Percentiles rank a stretch among this genome's conserved stretches.
Evolutionary conservation across 352 stramenopile genomes (phyloP).

Genomic region (Globisporangium irregulare): DNA sequence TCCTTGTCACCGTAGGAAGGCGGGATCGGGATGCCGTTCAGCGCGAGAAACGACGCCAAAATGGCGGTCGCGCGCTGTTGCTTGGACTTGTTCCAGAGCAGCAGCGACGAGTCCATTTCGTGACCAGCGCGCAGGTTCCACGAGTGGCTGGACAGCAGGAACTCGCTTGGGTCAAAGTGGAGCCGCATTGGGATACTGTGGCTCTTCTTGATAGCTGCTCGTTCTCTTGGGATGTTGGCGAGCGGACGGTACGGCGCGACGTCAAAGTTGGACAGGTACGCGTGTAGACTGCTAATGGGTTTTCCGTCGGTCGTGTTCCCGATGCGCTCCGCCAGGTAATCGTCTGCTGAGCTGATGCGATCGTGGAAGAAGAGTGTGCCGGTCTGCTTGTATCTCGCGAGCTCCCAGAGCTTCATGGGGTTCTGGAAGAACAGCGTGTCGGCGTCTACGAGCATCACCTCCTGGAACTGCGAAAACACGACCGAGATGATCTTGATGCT

Average conservation of each 20-base stretch:
- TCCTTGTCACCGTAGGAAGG: slow-evolving; percentile 76
- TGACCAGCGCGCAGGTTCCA: slow-evolving; percentile 67
- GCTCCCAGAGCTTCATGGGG: slow-evolving; percentile 50
- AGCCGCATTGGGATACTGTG: slow-evolving; percentile 24
- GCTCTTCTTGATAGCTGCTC: slow-evolving; percentile 14
- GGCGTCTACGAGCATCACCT: slow-evolving; percentile 77
- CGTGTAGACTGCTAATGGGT: slow-evolving; percentile 34
- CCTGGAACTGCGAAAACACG: slow-evolving; percentile 59
- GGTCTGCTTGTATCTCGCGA: slow-evolving; percentile 43
- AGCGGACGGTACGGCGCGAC: slow-evolving; percentile 38
- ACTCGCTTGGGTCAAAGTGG: slow-evolving; percentile 49
- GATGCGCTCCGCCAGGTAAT: slow-evolving; percentile 42
- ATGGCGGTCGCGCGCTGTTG: slow-evolving; percentile 70
- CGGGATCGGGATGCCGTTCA: slow-evolving; percentile 33
- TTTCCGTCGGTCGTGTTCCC: slow-evolving; percentile 10
- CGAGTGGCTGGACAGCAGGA: slow-evolving; percentile 48
- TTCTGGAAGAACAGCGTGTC: slow-evolving; percentile 66
- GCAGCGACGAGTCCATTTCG: slow-evolving; percentile 72
- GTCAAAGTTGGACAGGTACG: slow-evolving; percentile 58
- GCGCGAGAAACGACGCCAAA: slow-evolving; percentile 47
- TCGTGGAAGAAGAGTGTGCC: slow-evolving; percentile 65
- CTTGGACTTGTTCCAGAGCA: slow-evolving; percentile 68
- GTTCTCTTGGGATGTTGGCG: slow-evolving; percentile 26
- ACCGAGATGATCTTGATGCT: slow-evolving; percentile 64
- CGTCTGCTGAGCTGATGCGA: slow-evolving; percentile 33